Percentiles rank a stretch among this genome's conserved stretches.
These are phyloP conservation scores for Trichoderma gracile DNA, from an alignment of 2,329 filamentous ascomycete genomes.

Conservation along the genomic window DNA sequence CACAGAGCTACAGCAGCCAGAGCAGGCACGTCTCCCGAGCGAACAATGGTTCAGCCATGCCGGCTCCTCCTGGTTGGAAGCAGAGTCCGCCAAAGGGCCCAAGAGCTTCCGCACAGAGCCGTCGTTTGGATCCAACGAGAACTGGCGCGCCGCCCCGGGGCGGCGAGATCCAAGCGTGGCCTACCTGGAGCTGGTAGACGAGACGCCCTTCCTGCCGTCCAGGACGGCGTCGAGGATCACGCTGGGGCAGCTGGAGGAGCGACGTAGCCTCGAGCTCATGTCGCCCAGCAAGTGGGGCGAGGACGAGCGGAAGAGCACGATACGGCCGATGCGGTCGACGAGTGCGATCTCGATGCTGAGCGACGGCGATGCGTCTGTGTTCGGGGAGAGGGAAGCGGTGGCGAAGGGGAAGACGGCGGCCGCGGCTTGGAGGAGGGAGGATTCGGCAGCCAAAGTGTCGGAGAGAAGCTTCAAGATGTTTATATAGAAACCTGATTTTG, in stretches of 20 bases:
- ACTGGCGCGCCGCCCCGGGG: constrained; percentile 39
- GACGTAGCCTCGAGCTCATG: constrained; percentile 24
- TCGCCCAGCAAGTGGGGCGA: constrained; percentile 24
- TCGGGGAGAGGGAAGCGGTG: constrained; percentile 24
- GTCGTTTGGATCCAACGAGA: constrained; percentile 42
- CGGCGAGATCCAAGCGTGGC: constrained; percentile 36
- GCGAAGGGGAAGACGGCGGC: constrained; percentile 4
- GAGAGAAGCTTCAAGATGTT: constrained; percentile 35
- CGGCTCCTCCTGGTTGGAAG: constrained; percentile 32
- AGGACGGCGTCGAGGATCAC: constrained; percentile 33
- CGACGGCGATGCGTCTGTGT: constrained; percentile 25
- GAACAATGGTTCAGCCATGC: constrained; percentile 25
- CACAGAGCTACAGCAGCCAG: constrained; percentile 32
- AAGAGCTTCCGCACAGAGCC: constrained; percentile 34
- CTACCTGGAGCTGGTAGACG: constrained; percentile 40
- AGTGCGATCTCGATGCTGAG: constrained; percentile 21
- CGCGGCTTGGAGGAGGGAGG: constrained; percentile 27
- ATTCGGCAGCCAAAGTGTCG: constrained; percentile 29
- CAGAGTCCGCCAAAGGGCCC: constrained; percentile 29
- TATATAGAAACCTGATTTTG: constrained; percentile 27
- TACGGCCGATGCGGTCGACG: constrained; percentile 19
- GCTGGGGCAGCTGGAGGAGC: constrained; percentile 26
- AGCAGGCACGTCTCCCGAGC: constrained; percentile 31
- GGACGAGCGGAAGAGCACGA: constrained; percentile 23
- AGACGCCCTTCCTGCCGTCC: constrained; percentile 43